Percentiles rank a stretch among this genome's conserved stretches.
Conservation (phyloP, 139 green algal genomes). For the Auxenochlorella pyrenoidosa region DNA sequence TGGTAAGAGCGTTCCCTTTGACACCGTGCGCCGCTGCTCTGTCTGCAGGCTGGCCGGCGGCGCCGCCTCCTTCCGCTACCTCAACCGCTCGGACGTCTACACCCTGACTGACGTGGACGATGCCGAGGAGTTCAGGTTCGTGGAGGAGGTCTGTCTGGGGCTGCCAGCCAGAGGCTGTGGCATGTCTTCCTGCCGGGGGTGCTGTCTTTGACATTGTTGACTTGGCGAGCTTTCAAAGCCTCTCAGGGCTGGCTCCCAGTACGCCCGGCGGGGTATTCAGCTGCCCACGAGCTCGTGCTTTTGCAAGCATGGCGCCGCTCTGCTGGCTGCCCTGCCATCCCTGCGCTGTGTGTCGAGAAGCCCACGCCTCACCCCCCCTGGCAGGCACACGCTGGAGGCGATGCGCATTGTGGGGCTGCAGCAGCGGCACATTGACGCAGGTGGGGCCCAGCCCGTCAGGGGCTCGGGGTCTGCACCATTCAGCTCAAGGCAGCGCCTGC, state of each 20-base stretch:
- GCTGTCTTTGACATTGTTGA: no score
- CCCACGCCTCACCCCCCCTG: no score
- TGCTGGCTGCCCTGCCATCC: neutral
- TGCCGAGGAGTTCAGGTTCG: conserved; percentile 65
- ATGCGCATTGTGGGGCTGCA: conserved; percentile 83
- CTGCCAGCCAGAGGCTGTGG: neutral
- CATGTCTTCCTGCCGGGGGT: neutral
- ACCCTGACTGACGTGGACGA: conserved; percentile 84
- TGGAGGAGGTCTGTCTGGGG: neutral
- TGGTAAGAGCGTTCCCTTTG: no score
- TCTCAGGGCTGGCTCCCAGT: no score
- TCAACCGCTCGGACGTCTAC: conserved; percentile 54
- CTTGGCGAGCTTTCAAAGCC: no score
- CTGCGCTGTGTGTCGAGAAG: neutral
- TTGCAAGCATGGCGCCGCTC: no score
- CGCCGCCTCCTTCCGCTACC: conserved; percentile 66
- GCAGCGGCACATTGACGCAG: conserved; percentile 28
- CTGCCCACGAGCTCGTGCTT: neutral
- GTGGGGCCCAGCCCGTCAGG: no score
- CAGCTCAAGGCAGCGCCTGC: no score
- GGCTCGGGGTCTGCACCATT: no score
- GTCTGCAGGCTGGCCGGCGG: conserved; percentile 49
- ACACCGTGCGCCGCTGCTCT: neutral
- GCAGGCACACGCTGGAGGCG: conserved; percentile 65
- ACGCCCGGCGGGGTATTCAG: no score